A percentile compares a stretch with the other conserved stretches of the same genome.
Conservation (phyloP, 2,329 filamentous ascomycete genomes). For the Ambrosiella xylebori region DNA sequence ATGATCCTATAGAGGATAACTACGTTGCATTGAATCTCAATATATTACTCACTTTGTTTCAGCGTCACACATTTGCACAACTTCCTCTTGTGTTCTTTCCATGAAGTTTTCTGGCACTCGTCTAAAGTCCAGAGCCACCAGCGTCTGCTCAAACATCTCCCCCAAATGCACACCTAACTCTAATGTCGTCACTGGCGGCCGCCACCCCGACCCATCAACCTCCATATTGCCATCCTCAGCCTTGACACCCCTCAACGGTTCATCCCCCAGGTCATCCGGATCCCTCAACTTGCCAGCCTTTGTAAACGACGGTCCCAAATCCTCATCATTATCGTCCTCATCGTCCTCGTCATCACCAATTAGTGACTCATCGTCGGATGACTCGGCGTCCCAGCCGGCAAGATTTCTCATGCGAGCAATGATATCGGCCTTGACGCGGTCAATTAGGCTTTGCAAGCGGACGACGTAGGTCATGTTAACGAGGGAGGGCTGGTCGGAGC, state of each 20-base stretch:
- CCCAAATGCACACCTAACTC: constrained; percentile 53
- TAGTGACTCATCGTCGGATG: neutral
- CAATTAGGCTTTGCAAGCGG: constrained; percentile 63
- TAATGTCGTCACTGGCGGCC: constrained; percentile 16
- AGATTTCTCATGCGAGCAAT: constrained; percentile 19
- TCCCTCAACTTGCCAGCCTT: constrained; percentile 29
- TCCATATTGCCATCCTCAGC: neutral
- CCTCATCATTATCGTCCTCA: constrained; percentile 3
- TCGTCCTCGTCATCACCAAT: neutral
- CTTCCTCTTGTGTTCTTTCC: neutral
- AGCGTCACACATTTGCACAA: neutral
- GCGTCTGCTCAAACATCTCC: constrained; percentile 62
- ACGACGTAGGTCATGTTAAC: constrained; percentile 75
- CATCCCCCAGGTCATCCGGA: constrained; percentile 22
- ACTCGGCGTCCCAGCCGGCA: neutral
- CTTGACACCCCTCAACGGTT: constrained; percentile 1
- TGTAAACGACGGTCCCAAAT: constrained; percentile 18
- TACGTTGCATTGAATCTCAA: neutral
- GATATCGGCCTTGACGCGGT: constrained; percentile 54
- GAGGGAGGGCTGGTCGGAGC: constrained; percentile 47
- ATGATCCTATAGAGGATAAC: too few relatives aligned
- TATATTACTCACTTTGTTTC: neutral
- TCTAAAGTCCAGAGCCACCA: constrained; percentile 54
- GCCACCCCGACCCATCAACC: constrained; percentile 10
- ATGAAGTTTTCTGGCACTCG: constrained; percentile 28